Evolutionary conservation across 2,329 filamentous ascomycete genomes (phyloP).

Genomic region (Daldinia sp.): DNA sequence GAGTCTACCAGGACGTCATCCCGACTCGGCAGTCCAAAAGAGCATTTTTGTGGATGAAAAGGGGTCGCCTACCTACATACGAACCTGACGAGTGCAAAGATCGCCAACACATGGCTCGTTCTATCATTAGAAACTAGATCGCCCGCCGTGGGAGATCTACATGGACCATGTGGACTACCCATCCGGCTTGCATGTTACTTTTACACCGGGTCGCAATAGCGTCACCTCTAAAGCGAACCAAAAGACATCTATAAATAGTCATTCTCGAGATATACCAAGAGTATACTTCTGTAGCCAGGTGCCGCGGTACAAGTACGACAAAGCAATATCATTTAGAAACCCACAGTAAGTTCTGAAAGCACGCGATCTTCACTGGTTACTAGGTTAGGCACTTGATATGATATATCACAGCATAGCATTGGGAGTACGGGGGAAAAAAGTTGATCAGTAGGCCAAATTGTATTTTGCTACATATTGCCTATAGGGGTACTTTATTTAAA

Average conservation of each 20-base stretch:
- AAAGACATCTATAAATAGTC: not conserved
- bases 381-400: too few relatives aligned
- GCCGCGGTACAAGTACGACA: not conserved
- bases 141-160: not conserved
- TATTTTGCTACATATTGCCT: not conserved
- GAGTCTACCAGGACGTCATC: too few relatives aligned
- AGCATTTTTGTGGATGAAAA: not conserved
- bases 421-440: too few relatives aligned
- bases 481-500: conserved; percentile 9
- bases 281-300: not conserved
- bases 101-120: not conserved
- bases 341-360: not conserved
- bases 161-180: not conserved
- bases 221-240: not conserved
- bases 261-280: not conserved
- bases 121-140: not conserved
- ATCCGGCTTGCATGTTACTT: not conserved
- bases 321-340: not conserved
- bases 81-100: not conserved
- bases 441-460: not conserved
- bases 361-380: too few relatives aligned
- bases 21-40: not conserved
- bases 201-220: not conserved
- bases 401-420: not conserved
- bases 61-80: too few relatives aligned